These are phyloP conservation scores for Picea mariana DNA, from an alignment of 83 land plant species.

Conservation along the genomic window DNA sequence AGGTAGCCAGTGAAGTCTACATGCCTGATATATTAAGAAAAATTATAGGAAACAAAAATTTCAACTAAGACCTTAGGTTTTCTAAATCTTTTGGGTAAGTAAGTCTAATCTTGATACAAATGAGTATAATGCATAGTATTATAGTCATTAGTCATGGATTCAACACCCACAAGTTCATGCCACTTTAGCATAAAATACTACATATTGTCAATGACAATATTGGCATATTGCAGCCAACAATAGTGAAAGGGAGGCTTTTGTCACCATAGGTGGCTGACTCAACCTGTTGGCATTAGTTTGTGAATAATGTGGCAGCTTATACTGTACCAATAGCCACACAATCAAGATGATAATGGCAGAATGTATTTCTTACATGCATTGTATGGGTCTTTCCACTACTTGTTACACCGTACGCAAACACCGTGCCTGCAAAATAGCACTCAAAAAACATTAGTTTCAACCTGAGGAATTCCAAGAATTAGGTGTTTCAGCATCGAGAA, in stretches of 20 bases:
- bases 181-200: background rate
- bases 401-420: slow-evolving; percentile 90
- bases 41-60: background rate
- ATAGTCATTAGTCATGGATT: background rate
- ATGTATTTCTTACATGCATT: slow-evolving; percentile 66
- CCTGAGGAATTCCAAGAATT: background rate
- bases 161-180: background rate
- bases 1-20: background rate
- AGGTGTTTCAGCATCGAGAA: background rate
- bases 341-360: background rate
- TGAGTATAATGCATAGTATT: background rate
- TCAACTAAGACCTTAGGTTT: background rate
- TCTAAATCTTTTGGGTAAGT: background rate
- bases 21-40: background rate
- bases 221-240: background rate
- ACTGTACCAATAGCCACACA: background rate
- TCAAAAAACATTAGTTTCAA: slow-evolving; percentile 10
- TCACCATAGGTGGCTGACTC: background rate
- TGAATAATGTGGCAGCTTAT: background rate
- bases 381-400: slow-evolving; percentile 93
- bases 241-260: background rate
- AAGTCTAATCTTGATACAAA: background rate
- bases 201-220: slow-evolving; percentile 13
- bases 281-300: background rate
- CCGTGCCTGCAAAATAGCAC: slow-evolving; percentile 54